Percentiles rank a stretch among this genome's conserved stretches.
Evolutionary conservation across 2,329 filamentous ascomycete species (phyloP).

Genomic region (Monilinia fructicola): DNA sequence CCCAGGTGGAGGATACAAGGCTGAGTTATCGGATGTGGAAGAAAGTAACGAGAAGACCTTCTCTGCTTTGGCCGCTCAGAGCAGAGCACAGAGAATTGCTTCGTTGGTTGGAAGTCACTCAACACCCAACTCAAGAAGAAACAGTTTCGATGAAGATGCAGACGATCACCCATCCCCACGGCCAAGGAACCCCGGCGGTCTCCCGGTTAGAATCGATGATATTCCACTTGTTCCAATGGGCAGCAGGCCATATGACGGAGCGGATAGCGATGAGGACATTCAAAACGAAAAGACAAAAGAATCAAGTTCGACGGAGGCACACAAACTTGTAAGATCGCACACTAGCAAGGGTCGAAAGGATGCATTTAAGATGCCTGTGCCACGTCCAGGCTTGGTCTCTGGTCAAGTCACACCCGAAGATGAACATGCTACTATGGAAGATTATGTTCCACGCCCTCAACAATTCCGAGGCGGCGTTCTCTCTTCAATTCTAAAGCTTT

Average conservation of each 20-base stretch:
- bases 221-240: constrained; percentile 39
- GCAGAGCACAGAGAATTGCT: constrained; percentile 38
- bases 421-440: constrained; percentile 49
- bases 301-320: constrained; percentile 44
- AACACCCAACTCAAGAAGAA: constrained; percentile 38
- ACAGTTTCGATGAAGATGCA: constrained; percentile 36
- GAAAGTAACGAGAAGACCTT: constrained; percentile 38
- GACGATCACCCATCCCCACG: constrained; percentile 28
- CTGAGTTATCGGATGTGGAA: constrained; percentile 26
- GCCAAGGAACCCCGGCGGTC: constrained; percentile 20
- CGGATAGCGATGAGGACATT: constrained; percentile 35
- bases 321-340: constrained; percentile 46
- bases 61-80: constrained; percentile 39
- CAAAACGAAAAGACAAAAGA: constrained; percentile 27
- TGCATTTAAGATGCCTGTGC: constrained; percentile 27
- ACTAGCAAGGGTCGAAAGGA: constrained; percentile 38
- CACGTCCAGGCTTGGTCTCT: constrained; percentile 40
- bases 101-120: constrained; percentile 38
- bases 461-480: constrained; percentile 74
- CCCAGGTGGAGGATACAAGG: constrained; percentile 5
- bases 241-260: constrained; percentile 31
- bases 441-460: constrained; percentile 65
- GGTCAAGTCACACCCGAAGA: constrained; percentile 48
- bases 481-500: constrained; percentile 69
- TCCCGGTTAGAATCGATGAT: constrained; percentile 38